Percentiles rank a stretch among this genome's conserved stretches.
These are phyloP conservation scores for Xerophyta viscosa DNA, from an alignment of 106 monocot genomes.

Conservation along the genomic window DNA sequence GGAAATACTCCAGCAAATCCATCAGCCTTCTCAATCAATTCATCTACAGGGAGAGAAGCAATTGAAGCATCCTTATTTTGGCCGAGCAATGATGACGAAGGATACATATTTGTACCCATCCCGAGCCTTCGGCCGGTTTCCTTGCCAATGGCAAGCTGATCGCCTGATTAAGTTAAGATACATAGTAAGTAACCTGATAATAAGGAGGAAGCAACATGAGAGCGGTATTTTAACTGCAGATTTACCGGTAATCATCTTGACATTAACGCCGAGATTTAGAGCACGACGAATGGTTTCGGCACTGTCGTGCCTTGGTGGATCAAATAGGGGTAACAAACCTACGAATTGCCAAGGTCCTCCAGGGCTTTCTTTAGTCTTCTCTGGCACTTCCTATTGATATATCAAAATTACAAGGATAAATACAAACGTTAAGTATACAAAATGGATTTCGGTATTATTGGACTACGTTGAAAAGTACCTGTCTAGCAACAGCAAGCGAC, in stretches of 20 bases:
- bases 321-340: slow-evolving; percentile 80
- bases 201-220: neutral
- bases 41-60: slow-evolving; percentile 38
- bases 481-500: slow-evolving; percentile 53
- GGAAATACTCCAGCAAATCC: slow-evolving; percentile 59
- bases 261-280: slow-evolving; percentile 94
- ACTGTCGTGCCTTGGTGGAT: slow-evolving; percentile 96
- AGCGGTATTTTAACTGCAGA: neutral
- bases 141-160: slow-evolving; percentile 55
- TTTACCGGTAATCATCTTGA: slow-evolving; percentile 98
- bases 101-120: slow-evolving; percentile 61
- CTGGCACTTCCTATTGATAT: slow-evolving; percentile 99
- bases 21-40: slow-evolving; percentile 58
- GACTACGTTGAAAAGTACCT: slow-evolving; percentile 16
- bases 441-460: neutral
- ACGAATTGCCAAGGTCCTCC: slow-evolving; percentile 95
- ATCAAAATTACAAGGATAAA: too few relatives aligned
- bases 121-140: slow-evolving; percentile 53
- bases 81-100: slow-evolving; percentile 47
- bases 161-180: slow-evolving; percentile 16
- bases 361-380: slow-evolving; percentile 63
- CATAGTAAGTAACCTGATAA: neutral
- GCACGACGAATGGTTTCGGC: slow-evolving; percentile 95
- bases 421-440: neutral
- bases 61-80: slow-evolving; percentile 43